These are phyloP conservation scores for Moesziomyces sp. DNA, from an alignment of 1,284 basidiomycete genomes.

Conservation along the genomic window DNA sequence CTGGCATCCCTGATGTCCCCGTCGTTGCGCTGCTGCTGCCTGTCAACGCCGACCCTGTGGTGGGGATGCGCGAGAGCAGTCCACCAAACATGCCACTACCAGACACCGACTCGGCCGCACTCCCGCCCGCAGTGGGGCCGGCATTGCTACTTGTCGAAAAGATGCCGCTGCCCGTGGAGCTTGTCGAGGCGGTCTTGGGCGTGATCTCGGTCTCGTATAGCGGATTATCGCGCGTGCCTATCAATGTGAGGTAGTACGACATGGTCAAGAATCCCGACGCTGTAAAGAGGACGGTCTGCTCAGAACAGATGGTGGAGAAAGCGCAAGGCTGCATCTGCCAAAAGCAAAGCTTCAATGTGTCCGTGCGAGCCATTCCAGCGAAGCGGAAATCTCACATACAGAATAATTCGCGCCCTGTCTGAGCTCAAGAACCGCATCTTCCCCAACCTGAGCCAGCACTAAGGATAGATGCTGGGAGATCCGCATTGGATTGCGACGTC, in stretches of 20 bases:
- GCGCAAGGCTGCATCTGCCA: background rate
- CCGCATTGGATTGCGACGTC: background rate
- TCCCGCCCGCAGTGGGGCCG: background rate
- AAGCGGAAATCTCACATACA: background rate
- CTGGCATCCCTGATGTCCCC: background rate
- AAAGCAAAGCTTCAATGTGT: background rate
- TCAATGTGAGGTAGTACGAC: slow-evolving; percentile 65
- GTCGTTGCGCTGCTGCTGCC: background rate
- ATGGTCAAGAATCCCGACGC: slow-evolving; percentile 10
- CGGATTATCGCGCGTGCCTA: slow-evolving; percentile 64
- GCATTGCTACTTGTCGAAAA: background rate
- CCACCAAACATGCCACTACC: slow-evolving; percentile 34
- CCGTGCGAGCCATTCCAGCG: background rate
- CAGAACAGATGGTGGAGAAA: background rate
- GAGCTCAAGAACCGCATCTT: background rate
- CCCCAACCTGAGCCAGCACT: background rate
- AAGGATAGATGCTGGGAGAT: background rate
- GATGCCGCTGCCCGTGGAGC: slow-evolving; percentile 4
- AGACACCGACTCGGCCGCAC: slow-evolving; percentile 5
- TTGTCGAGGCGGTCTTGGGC: slow-evolving; percentile 33
- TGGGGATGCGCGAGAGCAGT: slow-evolving; percentile 29
- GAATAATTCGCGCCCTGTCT: background rate
- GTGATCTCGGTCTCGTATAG: slow-evolving; percentile 65
- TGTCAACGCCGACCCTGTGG: slow-evolving; percentile 2
- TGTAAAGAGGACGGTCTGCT: background rate